Evolutionary conservation across 2,329 filamentous ascomycete species (phyloP).

Genomic region (Neonectria neomacrospora): DNA sequence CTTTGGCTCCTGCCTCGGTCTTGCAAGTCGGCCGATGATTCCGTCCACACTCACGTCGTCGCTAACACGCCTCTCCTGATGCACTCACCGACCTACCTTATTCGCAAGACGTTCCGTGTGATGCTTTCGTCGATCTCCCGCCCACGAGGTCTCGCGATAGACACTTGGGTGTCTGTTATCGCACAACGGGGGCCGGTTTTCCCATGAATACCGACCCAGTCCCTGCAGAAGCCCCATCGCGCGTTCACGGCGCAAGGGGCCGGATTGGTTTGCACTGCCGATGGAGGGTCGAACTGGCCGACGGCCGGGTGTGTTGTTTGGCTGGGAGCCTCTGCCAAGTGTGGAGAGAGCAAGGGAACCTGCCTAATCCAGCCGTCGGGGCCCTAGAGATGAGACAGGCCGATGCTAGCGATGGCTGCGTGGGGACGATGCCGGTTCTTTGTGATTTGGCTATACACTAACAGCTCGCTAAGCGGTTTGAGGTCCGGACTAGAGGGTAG

Average conservation of each 20-base stretch:
- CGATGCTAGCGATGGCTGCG: slow-evolving; percentile 5
- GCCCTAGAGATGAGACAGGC: slow-evolving; percentile 15
- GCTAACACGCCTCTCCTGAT: slow-evolving; percentile 18
- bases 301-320: slow-evolving; percentile 6
- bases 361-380: slow-evolving; percentile 23
- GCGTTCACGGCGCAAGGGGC: slow-evolving; percentile 6
- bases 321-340: slow-evolving; percentile 10
- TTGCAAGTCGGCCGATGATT: not conserved
- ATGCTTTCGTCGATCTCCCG: slow-evolving; percentile 15
- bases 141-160: slow-evolving; percentile 25
- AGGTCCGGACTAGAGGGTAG: slow-evolving; percentile 13
- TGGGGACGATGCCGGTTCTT: not conserved
- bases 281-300: slow-evolving; percentile 8
- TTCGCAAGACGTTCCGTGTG: slow-evolving; percentile 15
- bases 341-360: slow-evolving; percentile 22
- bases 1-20: not conserved
- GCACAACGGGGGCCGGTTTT: not conserved
- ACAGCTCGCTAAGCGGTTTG: slow-evolving; percentile 1
- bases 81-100: slow-evolving; percentile 24
- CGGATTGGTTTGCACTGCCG: slow-evolving; percentile 21
- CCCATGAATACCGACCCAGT: not conserved
- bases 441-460: not conserved
- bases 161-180: slow-evolving; percentile 24
- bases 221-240: slow-evolving; percentile 1
- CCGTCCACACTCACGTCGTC: not conserved